These are phyloP conservation scores for Colletotrichum falcatum DNA, from an alignment of 2,329 filamentous ascomycete species.

Conservation along the genomic window DNA sequence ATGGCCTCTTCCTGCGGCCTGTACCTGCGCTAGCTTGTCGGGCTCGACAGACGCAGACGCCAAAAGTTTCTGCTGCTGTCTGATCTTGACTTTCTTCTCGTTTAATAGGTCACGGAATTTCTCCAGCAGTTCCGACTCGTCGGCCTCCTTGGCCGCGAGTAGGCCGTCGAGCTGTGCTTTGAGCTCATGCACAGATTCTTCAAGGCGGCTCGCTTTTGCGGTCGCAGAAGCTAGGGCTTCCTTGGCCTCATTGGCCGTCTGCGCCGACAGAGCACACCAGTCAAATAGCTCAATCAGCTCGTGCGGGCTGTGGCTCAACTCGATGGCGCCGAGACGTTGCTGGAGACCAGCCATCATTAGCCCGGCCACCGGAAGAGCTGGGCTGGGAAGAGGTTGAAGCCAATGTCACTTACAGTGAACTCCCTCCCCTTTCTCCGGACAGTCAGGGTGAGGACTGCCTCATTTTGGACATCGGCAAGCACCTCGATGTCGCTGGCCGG, in stretches of 20 bases:
- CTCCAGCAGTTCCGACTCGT: constrained; percentile 74
- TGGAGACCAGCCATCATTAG: constrained; percentile 48
- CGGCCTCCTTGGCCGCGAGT: constrained; percentile 71
- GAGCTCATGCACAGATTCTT: constrained; percentile 68
- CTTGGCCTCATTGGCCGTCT: constrained; percentile 59
- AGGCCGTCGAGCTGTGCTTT: constrained; percentile 75
- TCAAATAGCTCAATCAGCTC: constrained; percentile 74
- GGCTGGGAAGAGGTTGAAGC: constrained; percentile 29
- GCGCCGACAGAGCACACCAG: constrained; percentile 74
- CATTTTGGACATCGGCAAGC: constrained; percentile 68
- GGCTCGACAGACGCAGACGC: constrained; percentile 57
- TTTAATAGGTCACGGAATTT: constrained; percentile 80
- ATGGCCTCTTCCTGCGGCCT: constrained; percentile 44
- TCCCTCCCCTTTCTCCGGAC: constrained; percentile 75
- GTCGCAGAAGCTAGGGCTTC: constrained; percentile 57
- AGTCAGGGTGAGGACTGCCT: constrained; percentile 68
- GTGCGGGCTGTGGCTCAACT: constrained; percentile 65
- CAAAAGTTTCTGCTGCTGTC: constrained; percentile 76
- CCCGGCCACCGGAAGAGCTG: constrained; percentile 28
- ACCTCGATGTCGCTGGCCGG: constrained; percentile 67
- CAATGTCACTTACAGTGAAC: constrained; percentile 69
- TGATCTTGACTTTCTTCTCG: constrained; percentile 83
- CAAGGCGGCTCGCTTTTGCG: constrained; percentile 59
- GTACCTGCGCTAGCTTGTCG: constrained; percentile 42
- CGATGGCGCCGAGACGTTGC: constrained; percentile 77